Conservation (phyloP, 2,329 filamentous ascomycete species). For the Colletotrichum lindemuthianum region DNA sequence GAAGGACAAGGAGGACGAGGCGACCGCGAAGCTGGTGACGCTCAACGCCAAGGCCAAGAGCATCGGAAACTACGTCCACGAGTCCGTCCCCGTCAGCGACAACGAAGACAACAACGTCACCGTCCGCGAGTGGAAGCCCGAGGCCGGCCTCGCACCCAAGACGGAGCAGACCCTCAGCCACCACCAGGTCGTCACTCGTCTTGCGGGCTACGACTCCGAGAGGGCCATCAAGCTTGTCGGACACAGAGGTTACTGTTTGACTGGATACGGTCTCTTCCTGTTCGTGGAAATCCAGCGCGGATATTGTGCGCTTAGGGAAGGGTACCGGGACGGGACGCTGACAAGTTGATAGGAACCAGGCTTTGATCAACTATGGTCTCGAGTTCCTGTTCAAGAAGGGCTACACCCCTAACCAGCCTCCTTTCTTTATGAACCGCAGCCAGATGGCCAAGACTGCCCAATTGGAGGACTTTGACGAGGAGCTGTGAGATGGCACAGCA, state of each 20-base stretch:
- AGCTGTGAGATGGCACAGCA: conserved; percentile 60
- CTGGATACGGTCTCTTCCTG: conserved; percentile 87
- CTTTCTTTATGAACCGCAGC: conserved; percentile 54
- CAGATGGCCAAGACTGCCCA: conserved; percentile 99
- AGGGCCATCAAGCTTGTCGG: conserved; percentile 94
- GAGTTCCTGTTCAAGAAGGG: conserved; percentile 86
- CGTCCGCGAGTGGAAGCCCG: conserved; percentile 82
- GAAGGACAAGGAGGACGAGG: conserved; percentile 79
- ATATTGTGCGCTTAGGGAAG: neutral
- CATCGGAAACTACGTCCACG: conserved; percentile 92
- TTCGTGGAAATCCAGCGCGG: conserved; percentile 14
- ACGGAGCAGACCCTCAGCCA: conserved; percentile 77
- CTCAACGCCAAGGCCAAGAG: conserved; percentile 83
- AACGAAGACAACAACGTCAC: conserved; percentile 87
- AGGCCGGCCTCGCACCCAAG: conserved; percentile 79
- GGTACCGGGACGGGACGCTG: conserved; percentile 33
- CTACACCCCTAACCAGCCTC: conserved; percentile 68
- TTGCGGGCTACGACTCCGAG: conserved; percentile 93
- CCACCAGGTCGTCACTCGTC: conserved; percentile 88
- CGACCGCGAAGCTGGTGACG: conserved; percentile 68
- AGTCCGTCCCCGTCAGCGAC: conserved; percentile 83
- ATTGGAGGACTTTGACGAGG: conserved; percentile 96
- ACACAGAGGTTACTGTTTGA: conserved; percentile 93
- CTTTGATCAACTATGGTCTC: conserved; percentile 93
- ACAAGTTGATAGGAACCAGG: conserved; percentile 70